Percentiles rank a stretch among this genome's conserved stretches.
Conservation (phyloP, 805 yeast species). For the Kazachstania taianensis region DNA sequence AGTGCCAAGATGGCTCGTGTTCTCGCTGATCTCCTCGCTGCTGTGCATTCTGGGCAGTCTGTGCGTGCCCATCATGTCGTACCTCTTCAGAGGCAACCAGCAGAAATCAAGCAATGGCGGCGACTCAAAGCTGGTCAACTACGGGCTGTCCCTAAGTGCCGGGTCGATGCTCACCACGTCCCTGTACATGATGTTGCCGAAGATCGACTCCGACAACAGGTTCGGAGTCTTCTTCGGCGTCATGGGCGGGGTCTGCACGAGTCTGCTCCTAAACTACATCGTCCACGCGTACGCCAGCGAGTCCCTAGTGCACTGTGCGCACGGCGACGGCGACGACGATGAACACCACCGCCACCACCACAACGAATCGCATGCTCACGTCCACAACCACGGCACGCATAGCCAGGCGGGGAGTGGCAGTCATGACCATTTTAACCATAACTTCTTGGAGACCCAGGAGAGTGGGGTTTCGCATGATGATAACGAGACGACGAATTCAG, state of each 20-base stretch:
- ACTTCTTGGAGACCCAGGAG: background rate
- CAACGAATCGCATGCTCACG: background rate
- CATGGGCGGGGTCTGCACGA: slow-evolving; percentile 48
- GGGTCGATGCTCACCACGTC: slow-evolving; percentile 81
- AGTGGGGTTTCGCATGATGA: background rate
- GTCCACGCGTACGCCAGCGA: slow-evolving; percentile 72
- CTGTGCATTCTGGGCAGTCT: slow-evolving; percentile 66
- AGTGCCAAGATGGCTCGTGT: slow-evolving; percentile 26
- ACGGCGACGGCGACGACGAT: slow-evolving; percentile 29
- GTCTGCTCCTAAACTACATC: slow-evolving; percentile 49
- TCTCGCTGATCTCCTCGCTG: slow-evolving; percentile 47
- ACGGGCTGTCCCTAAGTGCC: slow-evolving; percentile 64
- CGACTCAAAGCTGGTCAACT: slow-evolving; percentile 54
- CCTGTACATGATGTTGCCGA: slow-evolving; percentile 67
- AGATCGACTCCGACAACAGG: slow-evolving; percentile 34
- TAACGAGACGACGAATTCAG: background rate
- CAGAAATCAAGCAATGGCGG: slow-evolving; percentile 4
- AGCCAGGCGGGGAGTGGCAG: background rate
- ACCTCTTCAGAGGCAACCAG: slow-evolving; percentile 9
- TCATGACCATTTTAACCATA: background rate
- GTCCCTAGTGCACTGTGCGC: slow-evolving; percentile 79
- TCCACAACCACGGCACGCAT: background rate
- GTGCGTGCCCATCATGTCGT: slow-evolving; percentile 36
- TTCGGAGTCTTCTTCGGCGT: slow-evolving; percentile 37
- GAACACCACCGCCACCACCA: slow-evolving; percentile 4